Evolutionary conservation across 352 stramenopile species (phyloP).

Genomic region (Halophytophthora batemanensis): DNA sequence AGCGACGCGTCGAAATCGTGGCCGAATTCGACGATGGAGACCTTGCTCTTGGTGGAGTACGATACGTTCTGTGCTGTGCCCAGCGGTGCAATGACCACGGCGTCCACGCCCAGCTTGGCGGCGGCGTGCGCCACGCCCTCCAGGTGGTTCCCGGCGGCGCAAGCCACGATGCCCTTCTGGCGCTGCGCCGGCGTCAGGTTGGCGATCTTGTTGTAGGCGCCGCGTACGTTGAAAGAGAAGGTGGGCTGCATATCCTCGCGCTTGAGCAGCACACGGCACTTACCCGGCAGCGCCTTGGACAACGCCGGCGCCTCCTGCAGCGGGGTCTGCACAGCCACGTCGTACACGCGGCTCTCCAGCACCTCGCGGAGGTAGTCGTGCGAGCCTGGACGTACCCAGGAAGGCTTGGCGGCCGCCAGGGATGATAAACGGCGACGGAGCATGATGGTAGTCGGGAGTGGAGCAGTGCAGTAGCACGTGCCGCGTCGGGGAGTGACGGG

Average conservation of each 20-base stretch:
- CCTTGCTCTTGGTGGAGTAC: slow-evolving; percentile 54
- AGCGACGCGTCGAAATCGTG: slow-evolving; percentile 96
- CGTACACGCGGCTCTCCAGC: slow-evolving; percentile 83
- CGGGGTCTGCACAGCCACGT: slow-evolving; percentile 75
- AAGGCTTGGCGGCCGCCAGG: slow-evolving; percentile 22
- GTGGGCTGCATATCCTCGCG: slow-evolving; percentile 97
- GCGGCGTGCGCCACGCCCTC: slow-evolving; percentile 96
- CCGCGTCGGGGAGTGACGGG: no score
- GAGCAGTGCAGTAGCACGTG: no score
- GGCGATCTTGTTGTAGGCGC: slow-evolving; percentile 99
- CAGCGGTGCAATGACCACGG: slow-evolving; percentile 96
- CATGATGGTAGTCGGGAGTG: slow-evolving; percentile 20
- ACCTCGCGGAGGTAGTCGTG: slow-evolving; percentile 78
- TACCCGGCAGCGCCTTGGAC: slow-evolving; percentile 44
- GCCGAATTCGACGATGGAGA: slow-evolving; percentile 94
- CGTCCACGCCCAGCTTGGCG: slow-evolving; percentile 90
- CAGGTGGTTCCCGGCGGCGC: slow-evolving; percentile 94
- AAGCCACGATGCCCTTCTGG: slow-evolving; percentile 77
- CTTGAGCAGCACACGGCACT: slow-evolving; percentile 88
- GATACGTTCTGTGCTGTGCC: slow-evolving; percentile 92
- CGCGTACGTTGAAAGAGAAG: slow-evolving; percentile 98
- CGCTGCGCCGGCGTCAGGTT: slow-evolving; percentile 81
- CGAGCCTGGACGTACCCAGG: slow-evolving; percentile 66
- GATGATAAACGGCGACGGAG: slow-evolving; percentile 33
- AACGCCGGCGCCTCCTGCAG: slow-evolving; percentile 58